Conservation (phyloP, 345 rosid species). For the Cardamine occulta region DNA sequence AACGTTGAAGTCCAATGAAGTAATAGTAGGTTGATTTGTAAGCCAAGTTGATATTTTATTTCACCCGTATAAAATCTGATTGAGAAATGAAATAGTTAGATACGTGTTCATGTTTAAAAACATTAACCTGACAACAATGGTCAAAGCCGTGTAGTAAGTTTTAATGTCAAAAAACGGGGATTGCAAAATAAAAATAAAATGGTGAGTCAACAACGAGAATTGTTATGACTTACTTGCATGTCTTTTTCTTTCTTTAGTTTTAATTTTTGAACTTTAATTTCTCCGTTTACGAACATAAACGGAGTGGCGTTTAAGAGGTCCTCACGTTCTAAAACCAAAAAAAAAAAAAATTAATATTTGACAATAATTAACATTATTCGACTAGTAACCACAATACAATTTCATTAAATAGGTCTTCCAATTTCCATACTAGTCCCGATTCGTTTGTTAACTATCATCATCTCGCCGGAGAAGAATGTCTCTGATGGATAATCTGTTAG, state of each 20-base stretch:
- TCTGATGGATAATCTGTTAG: slow-evolving; percentile 68
- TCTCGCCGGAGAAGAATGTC: slow-evolving; percentile 24
- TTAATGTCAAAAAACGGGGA: not conserved
- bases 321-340: not conserved
- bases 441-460: not conserved
- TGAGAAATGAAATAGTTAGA: not conserved
- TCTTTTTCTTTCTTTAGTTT: not conserved
- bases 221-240: not conserved
- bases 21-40: not conserved
- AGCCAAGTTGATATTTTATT: not conserved
- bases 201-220: not conserved
- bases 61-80: not conserved
- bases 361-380: not conserved
- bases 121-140: not conserved
- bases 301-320: not conserved
- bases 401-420: not conserved
- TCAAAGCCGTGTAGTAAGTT: not conserved
- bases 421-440: not conserved
- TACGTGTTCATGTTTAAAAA: not conserved
- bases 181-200: not conserved
- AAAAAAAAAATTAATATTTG: not conserved
- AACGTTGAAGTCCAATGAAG: too few species aligned
- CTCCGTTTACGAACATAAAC: not conserved
- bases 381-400: slow-evolving; percentile 5
- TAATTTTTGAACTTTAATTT: not conserved